phyloP scores from a whole-genome alignment of 2,329 filamentous ascomycete genomes.

The Teratosphaeria epicoccoides region DNA sequence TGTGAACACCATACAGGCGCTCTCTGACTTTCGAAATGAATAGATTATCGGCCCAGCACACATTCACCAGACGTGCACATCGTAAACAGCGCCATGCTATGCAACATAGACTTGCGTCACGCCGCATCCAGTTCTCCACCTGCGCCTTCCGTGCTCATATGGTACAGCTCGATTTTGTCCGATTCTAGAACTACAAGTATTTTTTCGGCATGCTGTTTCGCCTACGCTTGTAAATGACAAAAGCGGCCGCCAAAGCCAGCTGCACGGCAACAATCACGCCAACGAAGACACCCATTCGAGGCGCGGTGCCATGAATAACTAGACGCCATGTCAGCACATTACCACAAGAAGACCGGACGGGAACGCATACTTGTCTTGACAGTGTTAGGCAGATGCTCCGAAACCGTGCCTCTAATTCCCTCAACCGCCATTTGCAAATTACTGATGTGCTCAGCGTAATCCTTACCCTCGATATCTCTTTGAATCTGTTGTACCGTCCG shows the following conservation, averaged over 20 bases:
- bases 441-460: slow-evolving; percentile 45
- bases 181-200: slow-evolving; percentile 51
- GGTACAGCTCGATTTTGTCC: not conserved
- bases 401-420: slow-evolving; percentile 38
- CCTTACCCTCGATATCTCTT: slow-evolving; percentile 45
- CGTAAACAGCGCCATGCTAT: slow-evolving; percentile 4
- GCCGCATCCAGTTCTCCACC: not conserved
- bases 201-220: slow-evolving; percentile 76
- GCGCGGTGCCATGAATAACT: slow-evolving; percentile 45
- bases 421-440: slow-evolving; percentile 44
- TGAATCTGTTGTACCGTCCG: slow-evolving; percentile 40
- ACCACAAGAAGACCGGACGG: not conserved
- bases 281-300: slow-evolving; percentile 53
- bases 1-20: no score
- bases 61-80: not conserved
- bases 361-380: slow-evolving; percentile 40
- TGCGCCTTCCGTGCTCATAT: not conserved
- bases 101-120: not conserved
- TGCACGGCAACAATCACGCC: slow-evolving; percentile 66
- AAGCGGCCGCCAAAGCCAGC: slow-evolving; percentile 56
- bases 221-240: slow-evolving; percentile 70
- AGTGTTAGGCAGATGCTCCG: slow-evolving; percentile 40
- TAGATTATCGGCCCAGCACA: not conserved
- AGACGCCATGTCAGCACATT: slow-evolving; percentile 3
- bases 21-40: not conserved